phyloP scores from a whole-genome alignment of 1,284 basidiomycete species.

The Vanrija humicola region DNA sequence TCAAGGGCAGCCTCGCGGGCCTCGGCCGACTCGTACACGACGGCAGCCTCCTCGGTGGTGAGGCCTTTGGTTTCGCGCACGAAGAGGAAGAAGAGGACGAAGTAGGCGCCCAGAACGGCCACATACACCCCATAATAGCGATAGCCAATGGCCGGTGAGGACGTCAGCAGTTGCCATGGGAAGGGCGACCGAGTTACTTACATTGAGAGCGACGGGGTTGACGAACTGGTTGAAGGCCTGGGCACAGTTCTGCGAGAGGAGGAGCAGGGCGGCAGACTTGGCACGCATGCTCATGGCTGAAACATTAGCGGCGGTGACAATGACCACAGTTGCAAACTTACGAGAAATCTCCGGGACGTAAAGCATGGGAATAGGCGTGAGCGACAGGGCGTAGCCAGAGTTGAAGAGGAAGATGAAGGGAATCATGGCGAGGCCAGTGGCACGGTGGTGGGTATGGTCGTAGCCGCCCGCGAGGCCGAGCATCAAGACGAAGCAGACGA shows the following conservation, averaged over 20 bases:
- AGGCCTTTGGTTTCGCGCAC: slow-evolving; percentile 34
- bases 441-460: slow-evolving; percentile 41
- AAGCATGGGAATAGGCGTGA: slow-evolving; percentile 61
- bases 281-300: not conserved
- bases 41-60: slow-evolving; percentile 41
- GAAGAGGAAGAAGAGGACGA: slow-evolving; percentile 37
- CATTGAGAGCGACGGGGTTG: slow-evolving; percentile 67
- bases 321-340: too few relatives aligned
- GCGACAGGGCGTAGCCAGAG: slow-evolving; percentile 19
- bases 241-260: slow-evolving; percentile 40
- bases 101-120: slow-evolving; percentile 43
- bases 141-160: too few relatives aligned
- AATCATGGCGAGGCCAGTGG: slow-evolving; percentile 51
- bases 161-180: too few relatives aligned
- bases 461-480: slow-evolving; percentile 56
- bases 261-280: slow-evolving; percentile 20
- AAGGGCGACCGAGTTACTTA: too few relatives aligned
- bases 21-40: slow-evolving; percentile 23
- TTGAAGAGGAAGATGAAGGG: slow-evolving; percentile 65
- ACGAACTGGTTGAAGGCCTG: slow-evolving; percentile 76
- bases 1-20: not conserved
- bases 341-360: slow-evolving; percentile 58
- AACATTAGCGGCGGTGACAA: too few relatives aligned
- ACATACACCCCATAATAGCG: too few relatives aligned
- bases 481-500: slow-evolving; percentile 61